Evolutionary conservation across 306 rosid species (phyloP).

Genomic region (Neltuma alba): DNA sequence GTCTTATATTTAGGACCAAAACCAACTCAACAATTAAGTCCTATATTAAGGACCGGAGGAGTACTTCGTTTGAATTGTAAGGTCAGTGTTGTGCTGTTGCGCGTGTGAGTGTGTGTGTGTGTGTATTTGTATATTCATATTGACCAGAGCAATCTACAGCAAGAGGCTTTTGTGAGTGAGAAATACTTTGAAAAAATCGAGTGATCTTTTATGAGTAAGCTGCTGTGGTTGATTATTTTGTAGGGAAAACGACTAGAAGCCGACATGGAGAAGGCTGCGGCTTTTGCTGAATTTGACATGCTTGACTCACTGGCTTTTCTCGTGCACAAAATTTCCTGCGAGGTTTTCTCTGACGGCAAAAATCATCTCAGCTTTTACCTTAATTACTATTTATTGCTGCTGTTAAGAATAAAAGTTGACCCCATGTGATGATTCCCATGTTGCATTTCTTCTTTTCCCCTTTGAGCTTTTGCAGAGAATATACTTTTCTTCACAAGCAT

Average conservation of each 20-base stretch:
- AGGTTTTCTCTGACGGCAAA: conserved; percentile 48
- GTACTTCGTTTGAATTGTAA: too few species aligned
- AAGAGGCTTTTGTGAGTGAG: too few species aligned
- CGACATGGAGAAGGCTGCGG: conserved; percentile 51
- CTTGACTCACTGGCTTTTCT: conserved; percentile 62
- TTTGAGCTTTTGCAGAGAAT: conserved; percentile 24
- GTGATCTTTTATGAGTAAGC: neutral
- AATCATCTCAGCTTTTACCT: neutral
- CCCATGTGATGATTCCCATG: neutral
- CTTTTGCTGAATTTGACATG: conserved; percentile 48
- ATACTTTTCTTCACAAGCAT: conserved; percentile 32
- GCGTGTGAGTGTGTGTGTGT: too few species aligned
- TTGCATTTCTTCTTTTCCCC: conserved; percentile 7
- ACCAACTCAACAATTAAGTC: too few species aligned
- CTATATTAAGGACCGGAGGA: too few species aligned
- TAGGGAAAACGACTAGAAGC: conserved; percentile 53
- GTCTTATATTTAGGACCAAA: too few species aligned
- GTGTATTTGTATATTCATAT: too few species aligned
- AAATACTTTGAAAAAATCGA: neutral
- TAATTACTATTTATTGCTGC: neutral
- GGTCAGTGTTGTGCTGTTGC: too few species aligned
- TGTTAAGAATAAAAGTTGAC: conserved; percentile 14
- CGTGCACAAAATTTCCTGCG: conserved; percentile 70
- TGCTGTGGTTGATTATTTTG: conserved; percentile 22
- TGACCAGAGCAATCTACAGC: too few species aligned